Evolutionary conservation across 768 basidiomycete genomes (phyloP).

Genomic region (Russula vinacea): DNA sequence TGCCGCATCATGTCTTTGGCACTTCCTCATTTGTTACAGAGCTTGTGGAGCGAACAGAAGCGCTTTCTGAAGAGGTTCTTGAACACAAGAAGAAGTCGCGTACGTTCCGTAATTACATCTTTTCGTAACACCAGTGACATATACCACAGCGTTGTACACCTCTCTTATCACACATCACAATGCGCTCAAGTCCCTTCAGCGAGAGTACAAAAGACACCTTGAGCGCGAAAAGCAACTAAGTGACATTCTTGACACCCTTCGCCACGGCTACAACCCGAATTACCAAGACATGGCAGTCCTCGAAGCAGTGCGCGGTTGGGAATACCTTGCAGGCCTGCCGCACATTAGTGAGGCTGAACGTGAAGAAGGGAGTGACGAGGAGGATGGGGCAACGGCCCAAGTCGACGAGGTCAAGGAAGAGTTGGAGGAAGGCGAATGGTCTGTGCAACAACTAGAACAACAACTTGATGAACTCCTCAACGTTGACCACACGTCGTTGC

Average conservation of each 20-base stretch:
- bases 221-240: conserved; percentile 75
- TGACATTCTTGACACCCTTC: conserved; percentile 76
- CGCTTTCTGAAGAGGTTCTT: conserved; percentile 71
- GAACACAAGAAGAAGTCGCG: conserved; percentile 86
- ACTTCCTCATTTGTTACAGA: conserved; percentile 46
- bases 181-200: conserved; percentile 73
- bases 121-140: conserved; percentile 10
- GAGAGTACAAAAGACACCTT: conserved; percentile 66
- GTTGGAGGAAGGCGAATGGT: conserved; percentile 61
- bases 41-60: conserved; percentile 73
- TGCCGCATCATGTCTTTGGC: background rate
- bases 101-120: conserved; percentile 40
- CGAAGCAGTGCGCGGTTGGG: conserved; percentile 94
- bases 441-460: conserved; percentile 52
- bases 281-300: conserved; percentile 99
- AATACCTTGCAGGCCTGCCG: conserved; percentile 64
- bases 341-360: conserved; percentile 69
- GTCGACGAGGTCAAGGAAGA: conserved; percentile 34
- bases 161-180: conserved; percentile 68
- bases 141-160: conserved; percentile 67
- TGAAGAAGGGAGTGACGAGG: conserved; percentile 39
- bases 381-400: conserved; percentile 28
- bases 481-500: conserved; percentile 67
- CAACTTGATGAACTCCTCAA: conserved; percentile 56
- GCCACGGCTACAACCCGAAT: conserved; percentile 92